phyloP scores from a whole-genome alignment of 306 rosid genomes.

The Dalbergia oliveri region DNA sequence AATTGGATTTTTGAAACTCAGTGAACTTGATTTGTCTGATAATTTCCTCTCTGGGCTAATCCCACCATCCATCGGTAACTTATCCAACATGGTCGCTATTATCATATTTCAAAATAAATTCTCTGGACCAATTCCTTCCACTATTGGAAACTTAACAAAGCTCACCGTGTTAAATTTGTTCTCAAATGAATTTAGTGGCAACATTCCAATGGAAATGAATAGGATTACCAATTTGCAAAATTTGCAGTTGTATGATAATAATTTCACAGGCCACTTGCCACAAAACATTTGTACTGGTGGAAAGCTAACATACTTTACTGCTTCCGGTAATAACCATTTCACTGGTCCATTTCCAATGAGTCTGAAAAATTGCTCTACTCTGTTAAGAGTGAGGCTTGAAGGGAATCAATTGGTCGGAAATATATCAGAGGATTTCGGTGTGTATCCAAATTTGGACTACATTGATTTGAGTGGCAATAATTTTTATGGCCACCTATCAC shows the following conservation, averaged over 20 bases:
- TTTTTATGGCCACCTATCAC: slow-evolving; percentile 42
- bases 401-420: slow-evolving; percentile 44
- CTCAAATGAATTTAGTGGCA: not conserved
- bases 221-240: not conserved
- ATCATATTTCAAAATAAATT: too few relatives aligned
- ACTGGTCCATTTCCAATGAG: slow-evolving; percentile 26
- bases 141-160: too few relatives aligned
- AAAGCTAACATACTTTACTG: not conserved
- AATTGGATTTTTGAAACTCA: too few relatives aligned
- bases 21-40: too few relatives aligned
- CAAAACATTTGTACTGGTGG: slow-evolving; percentile 33
- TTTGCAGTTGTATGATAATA: not conserved
- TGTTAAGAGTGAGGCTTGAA: slow-evolving; percentile 33
- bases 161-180: too few relatives aligned
- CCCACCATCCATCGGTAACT: too few relatives aligned
- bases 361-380: slow-evolving; percentile 36
- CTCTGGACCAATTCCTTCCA: too few relatives aligned
- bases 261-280: slow-evolving; percentile 37
- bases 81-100: too few relatives aligned
- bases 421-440: slow-evolving; percentile 43
- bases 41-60: too few relatives aligned
- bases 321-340: not conserved
- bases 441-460: slow-evolving; percentile 29
- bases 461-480: slow-evolving; percentile 27
- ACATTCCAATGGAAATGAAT: slow-evolving; percentile 26